A percentile compares a stretch with the other conserved stretches of the same genome.
phyloP scores from a whole-genome alignment of 352 stramenopile genomes.

The Globisporangium takayamanum region DNA sequence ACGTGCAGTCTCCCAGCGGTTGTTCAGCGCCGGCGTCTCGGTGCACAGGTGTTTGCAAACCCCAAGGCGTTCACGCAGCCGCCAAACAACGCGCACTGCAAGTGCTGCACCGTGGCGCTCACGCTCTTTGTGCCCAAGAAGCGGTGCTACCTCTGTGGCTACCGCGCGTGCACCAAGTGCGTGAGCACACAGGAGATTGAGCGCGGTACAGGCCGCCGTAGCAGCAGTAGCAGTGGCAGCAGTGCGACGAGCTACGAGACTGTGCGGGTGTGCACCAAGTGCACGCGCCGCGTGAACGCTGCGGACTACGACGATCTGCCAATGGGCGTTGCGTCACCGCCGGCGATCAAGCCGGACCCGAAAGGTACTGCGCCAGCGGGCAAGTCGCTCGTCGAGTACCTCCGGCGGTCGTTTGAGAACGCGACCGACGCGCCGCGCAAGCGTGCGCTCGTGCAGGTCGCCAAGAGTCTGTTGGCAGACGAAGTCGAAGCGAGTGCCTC shows the following conservation, averaged over 20 bases:
- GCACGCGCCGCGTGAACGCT: constrained; percentile 45
- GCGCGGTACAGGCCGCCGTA: constrained; percentile 21
- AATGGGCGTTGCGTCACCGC: constrained; percentile 12
- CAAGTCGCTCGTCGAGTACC: constrained; percentile 26
- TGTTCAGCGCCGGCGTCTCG: constrained; percentile 35
- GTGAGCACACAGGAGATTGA: constrained; percentile 25
- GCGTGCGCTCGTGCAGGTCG: constrained; percentile 41
- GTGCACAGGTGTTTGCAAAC: constrained; percentile 32
- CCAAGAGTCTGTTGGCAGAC: constrained; percentile 42
- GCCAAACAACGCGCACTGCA: constrained; percentile 32
- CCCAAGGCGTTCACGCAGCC: not conserved
- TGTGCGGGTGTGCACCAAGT: constrained; percentile 44
- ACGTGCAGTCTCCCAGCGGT: constrained; percentile 25
- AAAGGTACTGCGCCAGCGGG: constrained; percentile 12
- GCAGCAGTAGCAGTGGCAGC: not conserved
- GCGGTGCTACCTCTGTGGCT: constrained; percentile 43
- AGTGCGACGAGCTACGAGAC: not conserved
- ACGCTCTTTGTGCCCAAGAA: constrained; percentile 23
- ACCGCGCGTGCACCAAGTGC: constrained; percentile 42
- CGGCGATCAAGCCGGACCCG: constrained; percentile 24
- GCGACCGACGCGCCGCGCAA: constrained; percentile 14
- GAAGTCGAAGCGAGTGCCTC: constrained; percentile 7
- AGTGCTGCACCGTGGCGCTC: constrained; percentile 31
- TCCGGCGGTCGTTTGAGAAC: constrained; percentile 34
- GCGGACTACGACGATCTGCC: constrained; percentile 45